Evolutionary conservation across 441 rosid species (phyloP), one percentile per base, ranked within the genome.

Genomic region (Gossypium schwendimanii): DNA sequence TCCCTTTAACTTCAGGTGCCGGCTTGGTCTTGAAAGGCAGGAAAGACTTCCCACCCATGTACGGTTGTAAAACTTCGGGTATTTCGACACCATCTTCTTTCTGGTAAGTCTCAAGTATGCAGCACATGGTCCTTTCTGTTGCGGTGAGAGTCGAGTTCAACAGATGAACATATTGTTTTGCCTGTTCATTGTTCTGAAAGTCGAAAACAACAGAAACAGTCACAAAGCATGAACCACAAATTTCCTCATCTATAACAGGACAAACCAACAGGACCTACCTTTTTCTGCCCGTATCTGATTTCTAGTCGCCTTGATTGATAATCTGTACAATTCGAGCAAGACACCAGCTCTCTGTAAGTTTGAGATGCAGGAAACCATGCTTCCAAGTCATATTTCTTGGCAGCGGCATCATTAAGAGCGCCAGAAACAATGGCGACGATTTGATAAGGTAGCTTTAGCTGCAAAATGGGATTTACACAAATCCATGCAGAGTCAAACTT

Each of bases 121-220:
- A 85, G 85, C 98, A 94, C 18, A 94, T 77, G 14, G 98, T 92
- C 83, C 98, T 94, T 86, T 94, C 98, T 0, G 98, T 92, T 12
- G 98, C 98, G 0, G 98, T 84, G 4, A 94, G 96, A 28, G 99
- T 94, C 3, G 99, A 94, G 82, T 94, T 94, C 82, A 94, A 79
- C 83, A 94, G 63, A 80, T 94, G 98, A 67, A 89, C 95, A 15
- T 89, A 92, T 81, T 89, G 97, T 74, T 94, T 94, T 0, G 83
- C 70, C 82, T 87, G 89, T 77, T 92, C 99, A 74, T 91, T 92
- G 84, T 84, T 83, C 99, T 92, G 92, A 70, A 0, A 20, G 10
- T 20, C 8, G 24, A 20, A 41, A 63, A 44, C 24, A 63, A 11
- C n/a, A 20, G 26, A 39, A 63, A 4, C 52, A 41, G 21, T 63